Conservation (phyloP, 345 rosid genomes). For the Geranium rotundifolium region DNA sequence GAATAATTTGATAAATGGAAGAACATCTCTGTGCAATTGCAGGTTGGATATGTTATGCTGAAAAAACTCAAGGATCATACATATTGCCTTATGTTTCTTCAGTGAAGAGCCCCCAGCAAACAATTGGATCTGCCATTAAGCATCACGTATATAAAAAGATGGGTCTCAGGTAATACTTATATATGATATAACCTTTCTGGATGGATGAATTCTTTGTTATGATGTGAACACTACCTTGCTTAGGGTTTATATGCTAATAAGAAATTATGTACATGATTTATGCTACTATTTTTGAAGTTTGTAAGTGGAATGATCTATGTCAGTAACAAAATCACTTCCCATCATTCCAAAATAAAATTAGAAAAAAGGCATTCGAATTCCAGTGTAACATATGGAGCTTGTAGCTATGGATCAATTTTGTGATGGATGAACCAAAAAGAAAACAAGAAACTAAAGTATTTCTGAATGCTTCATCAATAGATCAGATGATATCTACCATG, state of each 20-base stretch:
- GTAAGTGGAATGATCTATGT: too few relatives aligned
- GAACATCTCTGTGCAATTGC: constrained; percentile 15
- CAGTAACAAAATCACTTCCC: too few relatives aligned
- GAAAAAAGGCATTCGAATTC: too few relatives aligned
- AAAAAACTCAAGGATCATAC: constrained; percentile 76
- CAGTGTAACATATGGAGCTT: too few relatives aligned
- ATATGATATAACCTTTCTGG: constrained; percentile 1
- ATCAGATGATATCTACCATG: constrained; percentile 78
- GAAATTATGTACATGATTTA: too few relatives aligned
- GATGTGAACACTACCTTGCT: too few relatives aligned
- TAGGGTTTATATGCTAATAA: too few relatives aligned
- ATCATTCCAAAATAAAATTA: too few relatives aligned
- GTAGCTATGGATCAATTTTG: too few relatives aligned
- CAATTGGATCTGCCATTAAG: constrained; percentile 77
- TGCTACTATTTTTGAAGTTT: too few relatives aligned
- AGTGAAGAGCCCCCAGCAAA: constrained; percentile 94
- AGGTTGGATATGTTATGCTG: constrained; percentile 99
- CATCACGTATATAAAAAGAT: constrained; percentile 48
- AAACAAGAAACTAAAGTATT: too few relatives aligned
- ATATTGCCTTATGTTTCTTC: constrained; percentile 75
- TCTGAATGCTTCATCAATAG: constrained; percentile 19
- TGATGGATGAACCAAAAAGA: too few relatives aligned
- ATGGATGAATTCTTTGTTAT: background rate
- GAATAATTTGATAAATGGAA: background rate
- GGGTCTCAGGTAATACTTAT: constrained; percentile 50